These are phyloP conservation scores for Eutrema salsugineum DNA, from an alignment of 441 rosid species.

Conservation along the genomic window DNA sequence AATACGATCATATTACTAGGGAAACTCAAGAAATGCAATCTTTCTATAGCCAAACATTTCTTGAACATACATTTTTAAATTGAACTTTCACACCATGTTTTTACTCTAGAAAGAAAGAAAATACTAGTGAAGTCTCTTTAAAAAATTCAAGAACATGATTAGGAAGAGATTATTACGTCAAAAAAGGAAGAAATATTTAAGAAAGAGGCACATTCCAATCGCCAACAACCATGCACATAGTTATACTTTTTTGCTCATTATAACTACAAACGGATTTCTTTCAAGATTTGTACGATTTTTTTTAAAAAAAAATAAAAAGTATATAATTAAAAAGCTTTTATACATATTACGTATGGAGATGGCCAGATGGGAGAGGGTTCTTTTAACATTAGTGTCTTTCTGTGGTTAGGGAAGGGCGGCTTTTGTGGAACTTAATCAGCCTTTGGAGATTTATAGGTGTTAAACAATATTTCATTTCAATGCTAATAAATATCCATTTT, in stretches of 20 bases:
- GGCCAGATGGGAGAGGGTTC: constrained; percentile 20
- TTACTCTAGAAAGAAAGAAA: background rate
- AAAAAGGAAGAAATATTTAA: background rate
- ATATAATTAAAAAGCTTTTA: background rate
- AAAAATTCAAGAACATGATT: background rate
- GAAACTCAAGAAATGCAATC: constrained; percentile 12
- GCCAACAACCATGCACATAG: constrained; percentile 9
- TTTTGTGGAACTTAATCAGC: constrained; percentile 22
- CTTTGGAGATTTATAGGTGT: background rate
- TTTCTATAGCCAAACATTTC: background rate
- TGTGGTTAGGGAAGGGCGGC: constrained; percentile 31
- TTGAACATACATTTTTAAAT: background rate
- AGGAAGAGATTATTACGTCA: too few relatives aligned
- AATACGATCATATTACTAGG: constrained; percentile 14
- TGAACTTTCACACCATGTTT: background rate
- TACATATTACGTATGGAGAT: constrained; percentile 22
- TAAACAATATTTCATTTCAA: background rate
- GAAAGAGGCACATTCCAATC: constrained; percentile 6
- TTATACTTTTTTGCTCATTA: background rate
- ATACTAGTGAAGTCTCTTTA: background rate
- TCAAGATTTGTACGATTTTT: constrained; percentile 4
- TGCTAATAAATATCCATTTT: background rate
- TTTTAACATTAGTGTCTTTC: constrained; percentile 25
- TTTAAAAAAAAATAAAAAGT: background rate
- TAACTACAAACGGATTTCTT: background rate